phyloP scores from a whole-genome alignment of 1,284 basidiomycete genomes.

The Lignosus rhinocerotis region DNA sequence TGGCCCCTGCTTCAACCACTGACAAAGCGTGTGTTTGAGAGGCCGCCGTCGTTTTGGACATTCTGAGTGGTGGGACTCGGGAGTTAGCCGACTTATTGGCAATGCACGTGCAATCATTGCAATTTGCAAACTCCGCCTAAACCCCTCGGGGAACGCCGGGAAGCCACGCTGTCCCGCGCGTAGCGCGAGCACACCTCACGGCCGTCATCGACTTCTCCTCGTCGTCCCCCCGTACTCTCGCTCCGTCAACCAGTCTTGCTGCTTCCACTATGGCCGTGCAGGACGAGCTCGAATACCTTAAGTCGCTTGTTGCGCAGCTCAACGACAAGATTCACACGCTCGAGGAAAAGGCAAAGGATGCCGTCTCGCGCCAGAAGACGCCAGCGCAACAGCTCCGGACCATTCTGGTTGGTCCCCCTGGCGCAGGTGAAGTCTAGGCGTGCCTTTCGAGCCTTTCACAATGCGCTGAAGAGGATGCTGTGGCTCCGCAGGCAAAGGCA shows the following conservation, averaged over 20 bases:
- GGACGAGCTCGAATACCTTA: slow-evolving; percentile 87
- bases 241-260: slow-evolving; percentile 6
- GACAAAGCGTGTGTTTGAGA: background rate
- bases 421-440: slow-evolving; percentile 71
- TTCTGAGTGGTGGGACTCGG: background rate
- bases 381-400: slow-evolving; percentile 84
- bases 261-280: slow-evolving; percentile 51
- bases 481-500: slow-evolving; percentile 83
- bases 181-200: background rate
- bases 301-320: slow-evolving; percentile 81
- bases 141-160: slow-evolving; percentile 16
- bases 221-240: slow-evolving; percentile 10
- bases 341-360: slow-evolving; percentile 62
- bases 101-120: background rate
- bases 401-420: slow-evolving; percentile 94
- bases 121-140: slow-evolving; percentile 12
- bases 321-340: slow-evolving; percentile 77
- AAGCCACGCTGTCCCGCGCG: slow-evolving; percentile 8
- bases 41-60: background rate
- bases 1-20: too few species aligned
- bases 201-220: slow-evolving; percentile 12
- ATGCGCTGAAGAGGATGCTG: background rate
- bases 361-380: slow-evolving; percentile 47
- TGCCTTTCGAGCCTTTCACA: background rate
- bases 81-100: background rate